These are phyloP conservation scores for Mycena chlorophos DNA, from an alignment of 768 basidiomycete species.

Conservation along the genomic window DNA sequence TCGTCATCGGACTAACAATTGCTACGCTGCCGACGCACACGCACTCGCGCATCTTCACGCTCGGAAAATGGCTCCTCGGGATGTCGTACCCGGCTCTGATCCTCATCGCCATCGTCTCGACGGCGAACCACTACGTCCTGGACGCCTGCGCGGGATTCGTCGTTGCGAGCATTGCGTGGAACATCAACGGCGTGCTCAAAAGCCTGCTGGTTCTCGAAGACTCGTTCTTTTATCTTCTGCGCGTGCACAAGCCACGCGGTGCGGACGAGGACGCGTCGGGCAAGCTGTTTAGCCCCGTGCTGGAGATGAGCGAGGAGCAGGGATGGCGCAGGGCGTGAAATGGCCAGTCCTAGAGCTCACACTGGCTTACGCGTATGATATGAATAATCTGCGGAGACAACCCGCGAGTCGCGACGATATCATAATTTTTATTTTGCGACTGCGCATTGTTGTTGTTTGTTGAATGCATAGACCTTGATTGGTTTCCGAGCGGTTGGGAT, in stretches of 20 bases:
- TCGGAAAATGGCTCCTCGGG: conserved; percentile 16
- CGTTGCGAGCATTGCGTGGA: conserved; percentile 22
- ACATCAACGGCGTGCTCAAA: conserved; percentile 20
- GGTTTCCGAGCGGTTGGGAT: too few relatives aligned
- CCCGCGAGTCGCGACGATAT: too few relatives aligned
- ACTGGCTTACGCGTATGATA: too few relatives aligned
- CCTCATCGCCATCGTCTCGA: conserved; percentile 21
- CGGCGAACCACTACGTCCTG: conserved; percentile 23
- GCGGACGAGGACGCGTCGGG: conserved; percentile 8
- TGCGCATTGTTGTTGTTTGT: too few relatives aligned
- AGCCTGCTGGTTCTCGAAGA: conserved; percentile 20
- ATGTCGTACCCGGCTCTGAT: conserved; percentile 21
- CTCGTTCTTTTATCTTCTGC: conserved; percentile 16
- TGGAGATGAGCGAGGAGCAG: conserved; percentile 20
- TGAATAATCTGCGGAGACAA: too few relatives aligned
- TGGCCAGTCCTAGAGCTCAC: too few relatives aligned
- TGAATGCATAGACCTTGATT: too few relatives aligned
- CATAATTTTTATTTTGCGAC: too few relatives aligned
- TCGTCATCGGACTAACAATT: conserved; percentile 21
- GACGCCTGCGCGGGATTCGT: conserved; percentile 20
- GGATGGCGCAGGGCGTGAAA: conserved; percentile 16
- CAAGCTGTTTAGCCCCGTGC: conserved; percentile 18
- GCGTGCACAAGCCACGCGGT: conserved; percentile 22
- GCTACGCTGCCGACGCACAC: conserved; percentile 16
- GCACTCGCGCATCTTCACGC: conserved; percentile 11